A percentile compares a stretch with the other conserved stretches of the same genome.
These are phyloP conservation scores for Evansstolkia leycettana DNA, from an alignment of 495 filamentous ascomycete species.

Conservation along the genomic window DNA sequence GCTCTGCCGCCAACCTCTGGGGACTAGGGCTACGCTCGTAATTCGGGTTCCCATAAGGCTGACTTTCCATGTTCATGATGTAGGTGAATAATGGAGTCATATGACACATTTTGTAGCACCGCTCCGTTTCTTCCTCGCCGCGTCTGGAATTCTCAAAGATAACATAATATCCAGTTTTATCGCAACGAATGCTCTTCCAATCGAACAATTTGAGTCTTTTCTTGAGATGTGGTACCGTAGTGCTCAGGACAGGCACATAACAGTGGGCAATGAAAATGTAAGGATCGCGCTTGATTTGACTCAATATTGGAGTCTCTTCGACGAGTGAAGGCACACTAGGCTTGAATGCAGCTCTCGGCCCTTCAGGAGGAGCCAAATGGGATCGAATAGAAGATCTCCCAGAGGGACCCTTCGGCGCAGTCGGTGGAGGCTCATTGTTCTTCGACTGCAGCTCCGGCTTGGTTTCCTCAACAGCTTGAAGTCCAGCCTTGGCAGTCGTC, in stretches of 20 bases:
- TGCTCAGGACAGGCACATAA: slow-evolving; percentile 75
- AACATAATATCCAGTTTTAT: slow-evolving; percentile 82
- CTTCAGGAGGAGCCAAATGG: slow-evolving; percentile 29
- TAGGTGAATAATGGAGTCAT: slow-evolving; percentile 80
- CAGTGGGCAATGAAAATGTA: slow-evolving; percentile 86
- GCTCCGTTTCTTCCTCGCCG: slow-evolving; percentile 67
- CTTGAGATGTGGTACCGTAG: slow-evolving; percentile 75
- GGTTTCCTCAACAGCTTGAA: slow-evolving; percentile 10
- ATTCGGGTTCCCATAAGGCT: slow-evolving; percentile 54
- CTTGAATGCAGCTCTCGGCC: slow-evolving; percentile 31
- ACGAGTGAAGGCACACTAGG: slow-evolving; percentile 37
- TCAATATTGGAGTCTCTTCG: slow-evolving; percentile 48
- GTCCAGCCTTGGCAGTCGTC: slow-evolving; percentile 29
- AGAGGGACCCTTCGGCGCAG: slow-evolving; percentile 78
- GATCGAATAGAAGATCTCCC: slow-evolving; percentile 41
- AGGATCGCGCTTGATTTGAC: slow-evolving; percentile 63
- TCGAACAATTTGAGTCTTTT: slow-evolving; percentile 69
- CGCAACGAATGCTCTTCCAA: slow-evolving; percentile 66
- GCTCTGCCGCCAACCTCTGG: slow-evolving; percentile 37
- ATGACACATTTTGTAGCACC: slow-evolving; percentile 62
- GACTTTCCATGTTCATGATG: slow-evolving; percentile 80
- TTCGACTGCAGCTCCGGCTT: slow-evolving; percentile 17
- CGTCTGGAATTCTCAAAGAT: slow-evolving; percentile 63
- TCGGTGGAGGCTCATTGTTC: slow-evolving; percentile 57
- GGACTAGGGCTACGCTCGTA: slow-evolving; percentile 53